Percentiles rank a stretch among this genome's conserved stretches.
Conservation (phyloP, 129 eudicot genomes). For the Flaveria brownii region DNA sequence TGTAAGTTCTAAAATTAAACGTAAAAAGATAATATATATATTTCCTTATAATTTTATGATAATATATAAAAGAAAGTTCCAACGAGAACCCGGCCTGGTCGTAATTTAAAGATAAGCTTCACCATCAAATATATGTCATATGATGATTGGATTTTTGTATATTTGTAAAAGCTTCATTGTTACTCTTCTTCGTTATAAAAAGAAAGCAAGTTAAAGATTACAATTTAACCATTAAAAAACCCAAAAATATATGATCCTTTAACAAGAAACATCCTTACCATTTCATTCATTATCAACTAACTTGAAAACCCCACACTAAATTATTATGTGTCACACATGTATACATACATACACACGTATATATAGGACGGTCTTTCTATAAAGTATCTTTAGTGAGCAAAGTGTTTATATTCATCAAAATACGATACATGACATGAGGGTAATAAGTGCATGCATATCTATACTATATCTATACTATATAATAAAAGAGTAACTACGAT, state of each 20-base stretch:
- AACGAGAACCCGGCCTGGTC: neutral
- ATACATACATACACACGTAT: neutral
- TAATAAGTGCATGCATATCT: too few species aligned
- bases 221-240: slow-evolving; percentile 39
- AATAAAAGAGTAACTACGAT: too few species aligned
- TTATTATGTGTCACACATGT: neutral
- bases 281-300: slow-evolving; percentile 41
- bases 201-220: slow-evolving; percentile 29
- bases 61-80: neutral
- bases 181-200: slow-evolving; percentile 30
- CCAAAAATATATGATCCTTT: slow-evolving; percentile 35
- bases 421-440: too few species aligned
- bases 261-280: slow-evolving; percentile 47
- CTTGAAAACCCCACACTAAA: slow-evolving; percentile 40
- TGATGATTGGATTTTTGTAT: slow-evolving; percentile 27
- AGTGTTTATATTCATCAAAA: too few species aligned
- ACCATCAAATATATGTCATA: slow-evolving; percentile 28
- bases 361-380: too few species aligned
- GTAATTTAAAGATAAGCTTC: slow-evolving; percentile 21
- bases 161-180: slow-evolving; percentile 29
- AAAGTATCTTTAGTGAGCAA: too few species aligned
- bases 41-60: too few species aligned
- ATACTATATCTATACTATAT: too few species aligned
- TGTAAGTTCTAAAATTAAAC: too few species aligned
- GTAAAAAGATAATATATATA: too few species aligned